These are phyloP conservation scores for Metschnikowia drakensbergensis DNA, from an alignment of 805 yeast genomes.

Conservation along the genomic window DNA sequence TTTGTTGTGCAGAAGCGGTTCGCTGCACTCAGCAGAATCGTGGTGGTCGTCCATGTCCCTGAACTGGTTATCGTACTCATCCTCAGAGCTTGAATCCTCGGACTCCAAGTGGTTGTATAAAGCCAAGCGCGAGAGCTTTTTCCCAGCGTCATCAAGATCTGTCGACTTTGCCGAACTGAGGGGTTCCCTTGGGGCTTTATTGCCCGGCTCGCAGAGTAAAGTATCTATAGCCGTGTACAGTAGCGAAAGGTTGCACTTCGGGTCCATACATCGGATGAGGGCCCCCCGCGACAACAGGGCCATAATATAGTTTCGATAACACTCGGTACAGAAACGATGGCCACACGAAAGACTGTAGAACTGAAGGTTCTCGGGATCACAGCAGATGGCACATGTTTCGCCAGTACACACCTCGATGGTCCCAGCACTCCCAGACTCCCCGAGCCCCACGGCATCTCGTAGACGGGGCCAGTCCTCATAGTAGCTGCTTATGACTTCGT, in stretches of 20 bases:
- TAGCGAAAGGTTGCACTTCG: conserved; percentile 45
- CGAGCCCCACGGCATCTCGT: conserved; percentile 28
- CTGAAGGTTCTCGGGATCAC: conserved; percentile 42
- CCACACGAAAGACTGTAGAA: conserved; percentile 59
- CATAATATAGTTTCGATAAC: conserved; percentile 61
- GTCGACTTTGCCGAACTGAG: not conserved
- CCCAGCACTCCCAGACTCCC: not conserved
- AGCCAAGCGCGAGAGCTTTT: not conserved
- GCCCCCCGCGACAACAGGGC: conserved; percentile 41
- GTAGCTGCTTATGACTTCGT: conserved; percentile 35
- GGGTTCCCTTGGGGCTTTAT: not conserved
- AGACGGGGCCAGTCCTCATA: conserved; percentile 29
- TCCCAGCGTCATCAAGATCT: not conserved
- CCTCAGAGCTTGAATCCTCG: conserved; percentile 1
- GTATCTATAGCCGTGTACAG: conserved; percentile 38
- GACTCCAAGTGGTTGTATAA: not conserved
- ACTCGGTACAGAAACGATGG: conserved; percentile 65
- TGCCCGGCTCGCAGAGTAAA: not conserved
- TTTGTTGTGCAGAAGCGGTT: conserved; percentile 11
- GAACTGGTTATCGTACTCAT: conserved; percentile 1
- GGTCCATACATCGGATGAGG: conserved; percentile 64
- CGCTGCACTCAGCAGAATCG: not conserved
- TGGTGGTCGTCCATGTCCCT: not conserved
- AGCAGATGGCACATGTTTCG: conserved; percentile 67
- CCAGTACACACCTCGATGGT: not conserved